Percentiles rank a stretch among this genome's conserved stretches.
Conservation (phyloP, 2,329 filamentous ascomycete genomes). For the Colletotrichum somersetense region DNA sequence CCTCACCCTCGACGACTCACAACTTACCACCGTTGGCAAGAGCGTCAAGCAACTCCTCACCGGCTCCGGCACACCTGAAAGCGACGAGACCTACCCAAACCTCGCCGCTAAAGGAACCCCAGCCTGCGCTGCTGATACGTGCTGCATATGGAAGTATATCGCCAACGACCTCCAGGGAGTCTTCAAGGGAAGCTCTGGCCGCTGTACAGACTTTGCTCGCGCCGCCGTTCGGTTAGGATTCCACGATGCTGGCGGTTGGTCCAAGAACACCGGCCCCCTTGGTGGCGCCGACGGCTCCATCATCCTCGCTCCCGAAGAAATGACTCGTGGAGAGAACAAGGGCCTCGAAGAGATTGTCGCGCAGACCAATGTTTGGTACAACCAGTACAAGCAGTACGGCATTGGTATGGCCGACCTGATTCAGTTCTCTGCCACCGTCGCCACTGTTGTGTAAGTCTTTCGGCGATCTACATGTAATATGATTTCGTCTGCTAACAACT, state of each 20-base stretch:
- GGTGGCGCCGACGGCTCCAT: constrained; percentile 62
- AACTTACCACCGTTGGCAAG: constrained; percentile 52
- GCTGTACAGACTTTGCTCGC: constrained; percentile 59
- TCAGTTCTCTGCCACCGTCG: constrained; percentile 64
- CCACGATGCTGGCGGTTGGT: constrained; percentile 62
- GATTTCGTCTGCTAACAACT: background rate
- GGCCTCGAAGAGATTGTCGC: constrained; percentile 60
- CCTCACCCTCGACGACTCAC: constrained; percentile 45
- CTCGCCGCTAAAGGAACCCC: constrained; percentile 45
- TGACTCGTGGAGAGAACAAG: constrained; percentile 56
- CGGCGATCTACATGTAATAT: background rate
- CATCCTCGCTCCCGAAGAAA: constrained; percentile 54
- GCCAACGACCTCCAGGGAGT: constrained; percentile 52
- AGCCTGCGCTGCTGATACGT: constrained; percentile 54
- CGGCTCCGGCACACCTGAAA: constrained; percentile 47
- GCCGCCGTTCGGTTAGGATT: constrained; percentile 61
- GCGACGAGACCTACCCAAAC: constrained; percentile 42
- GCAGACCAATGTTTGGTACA: constrained; percentile 54
- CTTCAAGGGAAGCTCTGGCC: constrained; percentile 53
- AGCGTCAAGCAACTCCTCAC: constrained; percentile 55
- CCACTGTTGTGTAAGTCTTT: constrained; percentile 55
- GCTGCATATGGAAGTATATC: constrained; percentile 60
- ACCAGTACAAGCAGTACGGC: constrained; percentile 52
- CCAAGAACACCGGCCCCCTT: constrained; percentile 48
- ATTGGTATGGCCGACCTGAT: constrained; percentile 67